phyloP scores from a whole-genome alignment of 495 filamentous ascomycete genomes.

The Pyrenula massariospora region DNA sequence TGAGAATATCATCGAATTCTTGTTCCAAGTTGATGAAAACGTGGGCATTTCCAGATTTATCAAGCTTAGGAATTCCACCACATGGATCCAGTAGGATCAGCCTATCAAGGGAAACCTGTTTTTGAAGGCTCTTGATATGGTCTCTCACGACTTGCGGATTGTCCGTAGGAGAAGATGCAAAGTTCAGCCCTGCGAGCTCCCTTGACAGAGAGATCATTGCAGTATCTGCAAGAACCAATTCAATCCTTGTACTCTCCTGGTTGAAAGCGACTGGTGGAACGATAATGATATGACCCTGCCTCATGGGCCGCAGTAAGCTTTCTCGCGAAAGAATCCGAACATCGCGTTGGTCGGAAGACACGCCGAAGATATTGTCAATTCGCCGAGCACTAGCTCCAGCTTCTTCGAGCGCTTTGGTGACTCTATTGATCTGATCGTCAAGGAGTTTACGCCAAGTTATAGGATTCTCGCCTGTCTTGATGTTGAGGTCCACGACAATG shows the following conservation, averaged over 20 bases:
- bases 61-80: conserved; percentile 71
- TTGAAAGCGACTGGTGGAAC: conserved; percentile 60
- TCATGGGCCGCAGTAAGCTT: conserved; percentile 55
- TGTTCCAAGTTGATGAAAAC: conserved; percentile 94
- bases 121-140: conserved; percentile 29
- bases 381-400: conserved; percentile 54
- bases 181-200: conserved; percentile 53
- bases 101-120: conserved; percentile 61
- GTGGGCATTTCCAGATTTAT: conserved; percentile 56
- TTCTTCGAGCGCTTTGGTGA: conserved; percentile 59
- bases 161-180: conserved; percentile 28
- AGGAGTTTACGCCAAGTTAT: conserved; percentile 28
- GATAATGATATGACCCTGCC: conserved; percentile 67
- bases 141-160: conserved; percentile 31
- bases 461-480: conserved; percentile 11
- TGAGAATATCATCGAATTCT: conserved; percentile 58
- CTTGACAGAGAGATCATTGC: conserved; percentile 58
- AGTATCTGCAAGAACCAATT: conserved; percentile 49
- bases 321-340: conserved; percentile 42
- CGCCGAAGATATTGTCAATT: conserved; percentile 52
- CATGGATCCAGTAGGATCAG: conserved; percentile 82
- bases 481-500: conserved; percentile 65
- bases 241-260: conserved; percentile 40
- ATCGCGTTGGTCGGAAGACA: conserved; percentile 17
- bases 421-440: conserved; percentile 57